Percentiles rank a stretch among this genome's conserved stretches.
Conservation (phyloP, 345 rosid species). For the Syzygium aromaticum region DNA sequence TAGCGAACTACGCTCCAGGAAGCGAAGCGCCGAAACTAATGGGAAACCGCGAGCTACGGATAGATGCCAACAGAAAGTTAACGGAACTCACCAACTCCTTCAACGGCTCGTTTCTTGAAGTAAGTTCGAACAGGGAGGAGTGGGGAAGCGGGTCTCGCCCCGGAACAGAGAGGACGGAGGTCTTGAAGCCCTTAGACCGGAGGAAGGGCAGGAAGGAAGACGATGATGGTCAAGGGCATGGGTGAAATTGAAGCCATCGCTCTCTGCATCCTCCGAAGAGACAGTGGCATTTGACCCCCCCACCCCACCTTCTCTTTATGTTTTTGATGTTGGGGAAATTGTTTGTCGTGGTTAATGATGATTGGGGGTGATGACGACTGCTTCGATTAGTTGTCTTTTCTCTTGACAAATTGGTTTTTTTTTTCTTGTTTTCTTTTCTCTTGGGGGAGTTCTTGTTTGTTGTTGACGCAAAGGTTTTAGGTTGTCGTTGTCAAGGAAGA, state of each 20-base stretch:
- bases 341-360: neutral
- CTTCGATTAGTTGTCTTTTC: neutral
- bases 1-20: neutral
- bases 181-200: constrained; percentile 2
- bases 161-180: neutral
- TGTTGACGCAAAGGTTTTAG: neutral
- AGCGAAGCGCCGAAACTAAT: neutral
- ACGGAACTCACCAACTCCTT: neutral
- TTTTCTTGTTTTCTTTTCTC: neutral
- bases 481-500: neutral
- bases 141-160: neutral
- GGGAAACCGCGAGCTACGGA: neutral
- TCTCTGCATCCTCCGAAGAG: constrained; percentile 28
- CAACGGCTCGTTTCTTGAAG: neutral
- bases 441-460: neutral
- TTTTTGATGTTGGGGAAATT: neutral
- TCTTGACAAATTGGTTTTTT: too few species aligned
- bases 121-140: neutral
- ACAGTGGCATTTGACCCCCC: constrained; percentile 10
- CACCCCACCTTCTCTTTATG: neutral
- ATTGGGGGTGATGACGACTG: neutral
- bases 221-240: constrained; percentile 8
- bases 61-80: neutral
- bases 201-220: neutral
- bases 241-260: constrained; percentile 1